A percentile compares a stretch with the other conserved stretches of the same genome.
These are phyloP conservation scores for Aspergillus sp. DNA, from an alignment of 2,329 filamentous ascomycete species.

Conservation along the genomic window DNA sequence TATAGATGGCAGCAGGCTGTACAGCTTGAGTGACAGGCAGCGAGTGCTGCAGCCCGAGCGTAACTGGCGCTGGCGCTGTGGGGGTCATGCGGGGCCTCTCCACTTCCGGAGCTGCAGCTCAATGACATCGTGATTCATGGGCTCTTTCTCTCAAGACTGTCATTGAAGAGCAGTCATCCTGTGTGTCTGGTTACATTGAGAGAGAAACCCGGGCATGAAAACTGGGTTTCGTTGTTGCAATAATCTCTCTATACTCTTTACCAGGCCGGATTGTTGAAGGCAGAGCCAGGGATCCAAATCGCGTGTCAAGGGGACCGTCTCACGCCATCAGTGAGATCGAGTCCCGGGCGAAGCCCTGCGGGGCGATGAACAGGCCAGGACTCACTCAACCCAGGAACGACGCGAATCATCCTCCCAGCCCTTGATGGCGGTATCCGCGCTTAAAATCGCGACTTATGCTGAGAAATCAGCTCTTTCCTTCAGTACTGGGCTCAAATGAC, in stretches of 20 bases:
- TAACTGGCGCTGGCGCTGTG: neutral
- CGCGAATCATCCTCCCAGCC: neutral
- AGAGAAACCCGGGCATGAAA: neutral
- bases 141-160: neutral
- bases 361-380: neutral
- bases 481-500: conserved; percentile 3
- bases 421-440: conserved; percentile 6
- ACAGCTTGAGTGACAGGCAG: neutral
- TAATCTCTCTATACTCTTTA: neutral
- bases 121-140: neutral
- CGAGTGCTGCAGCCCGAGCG: neutral
- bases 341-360: conserved; percentile 13
- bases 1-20: neutral
- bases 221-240: neutral
- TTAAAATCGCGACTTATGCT: conserved; percentile 8
- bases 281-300: neutral
- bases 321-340: conserved; percentile 17
- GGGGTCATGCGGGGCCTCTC: conserved; percentile 15
- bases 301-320: conserved; percentile 5
- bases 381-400: neutral
- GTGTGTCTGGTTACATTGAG: neutral
- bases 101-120: neutral
- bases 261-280: neutral
- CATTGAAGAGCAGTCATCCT: neutral
- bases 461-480: conserved; percentile 1